Conservation (phyloP, 257 asterid genomes). For the Mitragyna speciosa region DNA sequence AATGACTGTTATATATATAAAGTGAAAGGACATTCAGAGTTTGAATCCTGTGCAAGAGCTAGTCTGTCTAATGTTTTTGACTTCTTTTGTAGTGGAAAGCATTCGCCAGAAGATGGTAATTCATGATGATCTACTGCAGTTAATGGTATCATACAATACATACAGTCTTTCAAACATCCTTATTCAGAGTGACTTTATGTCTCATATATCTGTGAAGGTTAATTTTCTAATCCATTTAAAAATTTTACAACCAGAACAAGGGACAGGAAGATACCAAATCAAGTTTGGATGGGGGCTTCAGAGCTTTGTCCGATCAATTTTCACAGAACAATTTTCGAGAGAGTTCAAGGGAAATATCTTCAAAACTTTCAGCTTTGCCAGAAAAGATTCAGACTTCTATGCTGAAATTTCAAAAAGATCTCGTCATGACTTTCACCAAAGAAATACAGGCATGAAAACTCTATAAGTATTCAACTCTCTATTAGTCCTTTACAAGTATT, state of each 20-base stretch:
- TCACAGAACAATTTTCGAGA: conserved; percentile 46
- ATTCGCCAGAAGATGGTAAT: conserved; percentile 60
- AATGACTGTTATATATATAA: neutral
- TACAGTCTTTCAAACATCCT: conserved; percentile 23
- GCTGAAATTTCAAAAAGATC: conserved; percentile 49
- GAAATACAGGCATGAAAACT: conserved; percentile 61
- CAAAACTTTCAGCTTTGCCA: conserved; percentile 52
- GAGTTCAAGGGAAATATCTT: conserved; percentile 40
- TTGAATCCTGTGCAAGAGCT: neutral
- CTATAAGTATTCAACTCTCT: neutral
- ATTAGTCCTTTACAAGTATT: neutral
- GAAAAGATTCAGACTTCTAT: conserved; percentile 51
- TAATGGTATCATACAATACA: conserved; percentile 52
- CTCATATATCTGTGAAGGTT: conserved; percentile 13
- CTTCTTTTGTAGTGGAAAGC: conserved; percentile 58
- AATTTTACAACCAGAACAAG: conserved; percentile 49
- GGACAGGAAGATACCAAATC: conserved; percentile 81
- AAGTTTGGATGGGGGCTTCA: conserved; percentile 47
- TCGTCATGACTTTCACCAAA: conserved; percentile 50
- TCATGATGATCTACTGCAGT: conserved; percentile 64
- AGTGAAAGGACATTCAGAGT: neutral
- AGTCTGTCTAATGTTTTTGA: conserved; percentile 16
- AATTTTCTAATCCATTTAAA: conserved; percentile 29
- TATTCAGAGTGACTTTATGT: conserved; percentile 17
- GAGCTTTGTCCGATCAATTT: conserved; percentile 54